These are phyloP conservation scores for Diddensiella transvaalensis DNA, from an alignment of 805 yeast species.

Conservation along the genomic window DNA sequence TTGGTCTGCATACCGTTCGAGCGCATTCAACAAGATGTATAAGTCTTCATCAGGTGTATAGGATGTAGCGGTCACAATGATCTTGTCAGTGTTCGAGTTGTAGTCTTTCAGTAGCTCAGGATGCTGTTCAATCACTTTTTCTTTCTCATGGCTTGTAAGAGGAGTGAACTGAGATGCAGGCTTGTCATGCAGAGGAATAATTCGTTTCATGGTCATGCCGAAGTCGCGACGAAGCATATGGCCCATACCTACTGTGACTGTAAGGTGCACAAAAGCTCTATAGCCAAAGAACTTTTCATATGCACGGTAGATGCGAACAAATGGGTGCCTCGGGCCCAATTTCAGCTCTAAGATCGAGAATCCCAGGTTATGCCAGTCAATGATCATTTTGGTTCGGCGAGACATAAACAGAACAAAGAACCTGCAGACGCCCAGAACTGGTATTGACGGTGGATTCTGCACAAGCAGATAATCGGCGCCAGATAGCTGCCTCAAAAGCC, in stretches of 20 bases:
- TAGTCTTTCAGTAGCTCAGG: conserved; percentile 36
- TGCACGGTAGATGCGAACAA: conserved; percentile 54
- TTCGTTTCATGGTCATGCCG: conserved; percentile 44
- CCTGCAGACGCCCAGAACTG: conserved; percentile 64
- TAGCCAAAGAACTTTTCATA: conserved; percentile 65
- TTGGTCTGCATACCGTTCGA: conserved; percentile 52
- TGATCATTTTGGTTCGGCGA: conserved; percentile 58
- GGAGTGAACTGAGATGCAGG: conserved; percentile 62
- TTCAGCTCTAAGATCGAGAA: conserved; percentile 74
- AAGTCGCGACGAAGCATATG: conserved; percentile 54
- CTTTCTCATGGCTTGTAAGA: conserved; percentile 30
- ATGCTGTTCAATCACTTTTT: conserved; percentile 34
- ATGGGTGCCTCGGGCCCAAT: conserved; percentile 51
- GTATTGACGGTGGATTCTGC: conserved; percentile 88
- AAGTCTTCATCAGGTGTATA: conserved; percentile 97
- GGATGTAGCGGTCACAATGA: conserved; percentile 85
- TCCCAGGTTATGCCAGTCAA: conserved; percentile 97
- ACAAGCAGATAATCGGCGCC: conserved; percentile 68
- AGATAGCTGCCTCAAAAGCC: conserved; percentile 49
- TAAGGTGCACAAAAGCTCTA: conserved; percentile 66
- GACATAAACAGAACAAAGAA: conserved; percentile 47
- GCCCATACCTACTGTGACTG: conserved; percentile 78
- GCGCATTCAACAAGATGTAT: conserved; percentile 60
- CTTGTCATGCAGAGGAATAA: conserved; percentile 76
- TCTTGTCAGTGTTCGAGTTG: conserved; percentile 44